These are phyloP conservation scores for Rhynchospora pubera DNA, from an alignment of 176 grass and related monocot genomes.

Conservation along the genomic window DNA sequence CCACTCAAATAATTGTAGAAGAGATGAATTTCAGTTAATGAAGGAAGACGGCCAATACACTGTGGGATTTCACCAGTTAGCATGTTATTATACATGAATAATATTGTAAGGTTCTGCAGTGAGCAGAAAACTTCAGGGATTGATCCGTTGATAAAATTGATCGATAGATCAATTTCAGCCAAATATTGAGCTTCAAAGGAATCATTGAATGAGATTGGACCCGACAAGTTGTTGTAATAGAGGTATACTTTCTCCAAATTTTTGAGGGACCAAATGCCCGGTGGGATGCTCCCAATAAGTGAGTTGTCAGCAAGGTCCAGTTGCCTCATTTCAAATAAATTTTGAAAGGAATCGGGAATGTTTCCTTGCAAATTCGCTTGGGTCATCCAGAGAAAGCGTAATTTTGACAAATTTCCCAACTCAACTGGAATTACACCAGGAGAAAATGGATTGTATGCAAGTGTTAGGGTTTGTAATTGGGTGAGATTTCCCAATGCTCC, in stretches of 20 bases:
- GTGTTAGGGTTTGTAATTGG: slow-evolving; percentile 12
- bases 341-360: slow-evolving; percentile 20
- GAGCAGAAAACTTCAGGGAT: slow-evolving; percentile 50
- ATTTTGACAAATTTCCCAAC: slow-evolving; percentile 32
- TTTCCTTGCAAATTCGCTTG: slow-evolving; percentile 25
- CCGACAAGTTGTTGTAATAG: slow-evolving; percentile 14
- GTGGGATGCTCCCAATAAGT: slow-evolving; percentile 45
- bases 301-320: slow-evolving; percentile 14
- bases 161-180: slow-evolving; percentile 13
- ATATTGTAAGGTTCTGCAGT: neutral
- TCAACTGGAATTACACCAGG: slow-evolving; percentile 29
- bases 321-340: neutral
- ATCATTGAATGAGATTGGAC: slow-evolving; percentile 17
- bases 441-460: slow-evolving; percentile 25
- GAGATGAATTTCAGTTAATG: slow-evolving; percentile 2
- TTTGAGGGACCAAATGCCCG: slow-evolving; percentile 41
- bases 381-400: neutral
- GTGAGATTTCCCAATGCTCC: slow-evolving; percentile 36
- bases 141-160: slow-evolving; percentile 38
- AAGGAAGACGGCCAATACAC: slow-evolving; percentile 14
- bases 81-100: slow-evolving; percentile 29
- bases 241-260: slow-evolving; percentile 18
- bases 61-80: slow-evolving; percentile 44
- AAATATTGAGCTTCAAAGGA: slow-evolving; percentile 29
- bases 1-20: slow-evolving; percentile 24